Conservation (phyloP, 2,329 filamentous ascomycete species). For the Ophiostoma ulmi region DNA sequence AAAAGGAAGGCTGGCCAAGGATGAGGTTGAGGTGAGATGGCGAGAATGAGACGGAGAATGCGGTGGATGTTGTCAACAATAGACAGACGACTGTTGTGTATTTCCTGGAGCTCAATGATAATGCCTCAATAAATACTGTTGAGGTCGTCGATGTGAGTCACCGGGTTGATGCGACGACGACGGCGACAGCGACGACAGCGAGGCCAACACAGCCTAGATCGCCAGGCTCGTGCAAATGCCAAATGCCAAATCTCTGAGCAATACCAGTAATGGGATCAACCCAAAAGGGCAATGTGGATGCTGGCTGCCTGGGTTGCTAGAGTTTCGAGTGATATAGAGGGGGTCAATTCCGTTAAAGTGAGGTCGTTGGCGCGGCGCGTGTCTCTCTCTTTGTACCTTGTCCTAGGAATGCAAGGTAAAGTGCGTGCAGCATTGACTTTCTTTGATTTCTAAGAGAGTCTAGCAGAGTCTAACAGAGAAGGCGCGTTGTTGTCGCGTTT, state of each 20-base stretch:
- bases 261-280: neutral
- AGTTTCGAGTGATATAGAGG: constrained; percentile 1
- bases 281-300: constrained; percentile 13
- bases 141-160: constrained; percentile 9
- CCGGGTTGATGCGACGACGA: neutral
- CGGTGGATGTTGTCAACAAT: too few species aligned
- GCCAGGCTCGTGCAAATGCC: constrained; percentile 5
- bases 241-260: neutral
- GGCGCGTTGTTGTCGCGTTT: constrained; percentile 24
- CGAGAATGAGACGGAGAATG: neutral
- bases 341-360: neutral
- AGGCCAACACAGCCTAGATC: neutral
- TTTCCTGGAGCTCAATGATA: neutral
- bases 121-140: constrained; percentile 9
- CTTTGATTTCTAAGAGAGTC: neutral
- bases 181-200: neutral
- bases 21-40: neutral
- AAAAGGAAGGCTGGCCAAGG: neutral
- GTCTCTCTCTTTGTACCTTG: constrained; percentile 9
- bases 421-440: constrained; percentile 18
- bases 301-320: constrained; percentile 17
- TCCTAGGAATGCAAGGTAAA: constrained; percentile 12
- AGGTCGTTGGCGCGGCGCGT: constrained; percentile 10
- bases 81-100: too few species aligned
- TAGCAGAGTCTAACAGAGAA: neutral